Evolutionary conservation across 2,329 filamentous ascomycete genomes (phyloP), one percentile per base, ranked within the genome.

Genomic region (Ceratocystiopsis minuta): DNA sequence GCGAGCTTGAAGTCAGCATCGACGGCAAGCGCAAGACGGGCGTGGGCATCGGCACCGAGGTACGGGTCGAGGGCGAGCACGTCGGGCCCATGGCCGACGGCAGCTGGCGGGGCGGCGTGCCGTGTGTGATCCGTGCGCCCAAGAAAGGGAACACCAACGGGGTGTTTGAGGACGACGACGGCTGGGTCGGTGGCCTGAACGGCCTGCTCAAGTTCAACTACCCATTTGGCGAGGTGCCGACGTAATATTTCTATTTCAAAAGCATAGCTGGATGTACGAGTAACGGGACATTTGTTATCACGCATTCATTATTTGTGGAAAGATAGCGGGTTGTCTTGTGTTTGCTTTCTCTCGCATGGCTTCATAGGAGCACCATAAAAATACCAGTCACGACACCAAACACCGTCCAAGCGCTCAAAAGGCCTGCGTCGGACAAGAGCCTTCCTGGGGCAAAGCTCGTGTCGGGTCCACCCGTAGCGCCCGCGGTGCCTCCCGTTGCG

Each of bases 151-250:
- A 56, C 31, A 52, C 52, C 5, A 60, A 53, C 10, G 63, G 60
- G 2, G 55, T 58, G 18, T 50, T 63, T 2, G 72, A 78, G 48
- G 72, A 78, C 37, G 85, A 95, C 53, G 88, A 96, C 58, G 85
- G 88, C 16, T 98, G 90, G 90, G 88, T 98, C 3, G 88, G 88
- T 1, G 88, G 90, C 0, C 60, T 98, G 54, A 98, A 94, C 55
- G 84, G 85, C 11, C 57, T 96, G 53, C 62, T 98, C 51, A 98
- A 98, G 63, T 98, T 96, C 57, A 98, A 98, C 58, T 84, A 94
- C 61, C 87, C 88, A 0, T 96, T 96, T 66, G 90, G 90, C 1
- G 79, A 80, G 52, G 67, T 67, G 41, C 39, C 44, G 32, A 18
- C 41, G 16, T 44, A 24, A 31, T 7, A 17, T n/a, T 31, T 11